Base-by-base conservation (phyloP, 805 yeast species). In the Candida sakaeoensis region DNA sequence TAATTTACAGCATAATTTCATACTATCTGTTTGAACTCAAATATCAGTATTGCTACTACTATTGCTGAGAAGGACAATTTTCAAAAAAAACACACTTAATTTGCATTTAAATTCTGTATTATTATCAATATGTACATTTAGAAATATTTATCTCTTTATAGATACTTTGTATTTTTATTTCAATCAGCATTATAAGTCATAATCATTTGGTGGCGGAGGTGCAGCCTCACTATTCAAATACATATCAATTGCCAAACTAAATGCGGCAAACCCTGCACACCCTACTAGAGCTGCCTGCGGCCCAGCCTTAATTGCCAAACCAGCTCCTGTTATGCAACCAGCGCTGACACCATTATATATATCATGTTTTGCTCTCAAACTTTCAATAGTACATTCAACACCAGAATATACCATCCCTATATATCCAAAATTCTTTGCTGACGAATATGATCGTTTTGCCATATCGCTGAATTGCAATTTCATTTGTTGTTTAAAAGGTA, bases 211-310 rank as follows among this genome's bases (percentile, higher is more conserved):
- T 14, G 98, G 97, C 17, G 98, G 97, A 35, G 76, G 75, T 3
- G 82, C 80, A 56, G 82, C 75, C 50, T 89, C 97, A 51, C 85
- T 79, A 51, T 90, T 77, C 83, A 90, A 74, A 53, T 90, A 90
- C 49, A 85, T 58, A 57, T 90, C 96, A 43, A 90, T 79, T 5
- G 95, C 95, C 3, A 88, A 81, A 41, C 95, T 83, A 60, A 93
- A 93, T 6, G 93, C 95, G 2, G 98, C 97, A 68, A 93, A 93
- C 7, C 97, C 99, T 19, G 95, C 96, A 71, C 98, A 93, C 1
- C 99, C 99, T 43, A 90, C 59, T 18, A 80, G 52, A 0, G 96
- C 93, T 21, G 95, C 95, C 52, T 82, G 89, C 1, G 99, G 99
- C 1, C 99, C 99, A 35, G 93, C 79, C 57, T 85, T 87, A 50